Evolutionary conservation across 345 rosid species (phyloP).

Genomic region (Lumnitzera racemosa): DNA sequence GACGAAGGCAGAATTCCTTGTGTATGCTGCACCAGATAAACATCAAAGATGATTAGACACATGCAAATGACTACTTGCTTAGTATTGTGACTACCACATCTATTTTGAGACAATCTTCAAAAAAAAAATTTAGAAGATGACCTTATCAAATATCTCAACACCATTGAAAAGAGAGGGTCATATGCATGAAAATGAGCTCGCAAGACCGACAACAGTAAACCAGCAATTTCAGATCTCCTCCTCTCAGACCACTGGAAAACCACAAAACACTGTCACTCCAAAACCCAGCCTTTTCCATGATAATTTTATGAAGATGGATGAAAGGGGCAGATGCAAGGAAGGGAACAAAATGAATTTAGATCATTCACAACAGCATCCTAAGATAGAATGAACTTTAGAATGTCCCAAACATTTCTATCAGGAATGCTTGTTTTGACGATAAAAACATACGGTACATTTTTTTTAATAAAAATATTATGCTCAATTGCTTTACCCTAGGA

Average conservation of each 20-base stretch:
- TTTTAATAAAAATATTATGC: neutral
- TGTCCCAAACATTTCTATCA: too few species aligned
- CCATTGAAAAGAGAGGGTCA: constrained; percentile 77
- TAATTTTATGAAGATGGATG: too few species aligned
- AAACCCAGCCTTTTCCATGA: too few species aligned
- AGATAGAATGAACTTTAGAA: too few species aligned
- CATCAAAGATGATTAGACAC: constrained; percentile 1
- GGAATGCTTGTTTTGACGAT: neutral
- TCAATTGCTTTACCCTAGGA: neutral
- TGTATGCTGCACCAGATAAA: constrained; percentile 63
- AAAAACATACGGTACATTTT: neutral
- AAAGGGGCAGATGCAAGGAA: too few species aligned
- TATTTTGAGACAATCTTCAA: neutral
- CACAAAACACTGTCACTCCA: too few species aligned
- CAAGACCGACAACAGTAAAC: constrained; percentile 74
- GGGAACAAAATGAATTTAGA: too few species aligned
- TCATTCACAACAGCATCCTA: too few species aligned
- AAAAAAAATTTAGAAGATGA: constrained; percentile 7
- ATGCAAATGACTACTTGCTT: neutral
- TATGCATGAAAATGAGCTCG: constrained; percentile 84
- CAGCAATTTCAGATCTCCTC: constrained; percentile 90
- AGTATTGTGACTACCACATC: too few species aligned
- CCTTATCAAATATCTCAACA: constrained; percentile 85
- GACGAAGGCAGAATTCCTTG: constrained; percentile 68
- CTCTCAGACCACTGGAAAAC: constrained; percentile 79